Percentiles rank a stretch among this genome's conserved stretches.
These are phyloP conservation scores for Fusarium sororula DNA, from an alignment of 2,329 filamentous ascomycete species.

Conservation along the genomic window DNA sequence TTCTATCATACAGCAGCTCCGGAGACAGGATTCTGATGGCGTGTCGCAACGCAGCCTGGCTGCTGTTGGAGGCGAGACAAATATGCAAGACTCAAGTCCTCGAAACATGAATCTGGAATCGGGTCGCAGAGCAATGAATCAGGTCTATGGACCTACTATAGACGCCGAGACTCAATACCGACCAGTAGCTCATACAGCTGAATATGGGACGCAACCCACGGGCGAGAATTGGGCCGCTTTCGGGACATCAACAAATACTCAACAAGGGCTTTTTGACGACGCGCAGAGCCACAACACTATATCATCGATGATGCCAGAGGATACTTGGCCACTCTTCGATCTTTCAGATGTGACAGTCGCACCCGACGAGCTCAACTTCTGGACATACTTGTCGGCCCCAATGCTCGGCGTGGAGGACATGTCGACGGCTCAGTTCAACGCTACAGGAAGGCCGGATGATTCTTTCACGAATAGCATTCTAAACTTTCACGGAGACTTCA, in stretches of 20 bases:
- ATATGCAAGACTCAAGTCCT: not conserved
- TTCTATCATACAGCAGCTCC: not conserved
- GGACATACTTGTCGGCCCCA: slow-evolving; percentile 4
- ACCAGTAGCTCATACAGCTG: too few relatives aligned
- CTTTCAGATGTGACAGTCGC: not conserved
- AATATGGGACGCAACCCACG: rapidly evolving
- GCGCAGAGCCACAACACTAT: not conserved
- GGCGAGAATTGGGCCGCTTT: not conserved
- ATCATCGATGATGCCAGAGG: not conserved
- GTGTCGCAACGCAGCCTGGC: not conserved
- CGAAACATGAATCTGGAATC: rapidly evolving
- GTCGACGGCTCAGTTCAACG: not conserved
- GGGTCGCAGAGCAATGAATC: too few relatives aligned
- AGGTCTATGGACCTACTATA: not conserved
- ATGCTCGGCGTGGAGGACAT: not conserved
- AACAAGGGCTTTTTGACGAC: not conserved
- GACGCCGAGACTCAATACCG: not conserved
- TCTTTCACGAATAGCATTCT: slow-evolving; percentile 3
- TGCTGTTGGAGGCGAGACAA: rapidly evolving
- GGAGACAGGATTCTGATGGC: not conserved
- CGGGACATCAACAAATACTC: not conserved
- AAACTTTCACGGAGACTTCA: slow-evolving; percentile 4
- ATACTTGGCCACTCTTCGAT: not conserved
- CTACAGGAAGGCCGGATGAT: not conserved
- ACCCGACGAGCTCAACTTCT: slow-evolving; percentile 3